phyloP scores from a whole-genome alignment of 108 stramenopile species.

The Cyclotella cryptica region DNA sequence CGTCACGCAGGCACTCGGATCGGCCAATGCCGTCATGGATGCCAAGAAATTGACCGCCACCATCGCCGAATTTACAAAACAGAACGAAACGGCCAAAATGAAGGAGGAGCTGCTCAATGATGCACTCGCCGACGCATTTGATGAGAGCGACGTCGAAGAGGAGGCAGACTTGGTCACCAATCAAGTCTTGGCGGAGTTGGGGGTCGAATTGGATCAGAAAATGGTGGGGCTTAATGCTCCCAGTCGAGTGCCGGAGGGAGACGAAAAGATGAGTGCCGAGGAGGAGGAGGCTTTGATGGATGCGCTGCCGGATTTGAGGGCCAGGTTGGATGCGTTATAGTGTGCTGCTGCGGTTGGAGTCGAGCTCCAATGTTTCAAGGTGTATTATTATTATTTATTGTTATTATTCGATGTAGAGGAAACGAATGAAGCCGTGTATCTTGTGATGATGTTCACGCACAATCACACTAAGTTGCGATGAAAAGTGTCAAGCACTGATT shows the following conservation, averaged over 20 bases:
- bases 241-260: constrained; percentile 36
- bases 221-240: constrained; percentile 85
- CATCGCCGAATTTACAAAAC: constrained; percentile 70
- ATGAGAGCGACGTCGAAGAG: constrained; percentile 79
- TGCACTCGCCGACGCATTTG: constrained; percentile 83
- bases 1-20: constrained; percentile 64
- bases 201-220: constrained; percentile 80
- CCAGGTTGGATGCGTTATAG: constrained; percentile 83
- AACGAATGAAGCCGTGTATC: no score
- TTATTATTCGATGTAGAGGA: no score
- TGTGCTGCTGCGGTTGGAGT: no score
- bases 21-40: constrained; percentile 76
- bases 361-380: no score
- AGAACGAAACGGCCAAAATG: constrained; percentile 72
- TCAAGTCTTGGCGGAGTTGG: constrained; percentile 87
- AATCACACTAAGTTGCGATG: no score
- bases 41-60: constrained; percentile 75
- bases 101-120: constrained; percentile 90
- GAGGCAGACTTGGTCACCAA: constrained; percentile 78
- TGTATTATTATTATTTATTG: no score
- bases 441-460: no score
- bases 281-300: constrained; percentile 74
- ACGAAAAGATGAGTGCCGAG: constrained; percentile 40
- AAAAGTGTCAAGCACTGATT: no score
- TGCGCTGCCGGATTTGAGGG: constrained; percentile 77